Evolutionary conservation across 768 basidiomycete species (phyloP), one percentile per base, ranked within the genome.

Genomic region (Thelephora ganbajun): DNA sequence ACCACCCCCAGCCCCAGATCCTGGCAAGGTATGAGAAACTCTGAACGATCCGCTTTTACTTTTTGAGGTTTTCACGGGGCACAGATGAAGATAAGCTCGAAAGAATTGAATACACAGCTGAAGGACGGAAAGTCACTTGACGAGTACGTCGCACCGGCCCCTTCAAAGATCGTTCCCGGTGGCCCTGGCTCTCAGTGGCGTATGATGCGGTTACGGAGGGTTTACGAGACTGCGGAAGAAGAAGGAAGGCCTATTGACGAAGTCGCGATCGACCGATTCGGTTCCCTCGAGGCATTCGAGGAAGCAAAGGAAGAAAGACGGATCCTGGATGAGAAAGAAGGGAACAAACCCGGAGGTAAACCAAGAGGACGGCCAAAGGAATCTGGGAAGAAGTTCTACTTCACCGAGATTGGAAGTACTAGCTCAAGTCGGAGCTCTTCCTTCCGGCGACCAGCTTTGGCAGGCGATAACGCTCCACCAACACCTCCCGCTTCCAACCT

Each of bases 171-270:
- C 47, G 77, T 74, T 0, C 89, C 91, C 0, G 94, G 94, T 2
- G 91, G 90, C 1, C 85, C 92, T 4, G 94, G 94, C 11, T 90
- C 89, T 2, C 80, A 79, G 59, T 99, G 96, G 94, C 80, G 96
- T 13, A 98, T 98, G 96, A 91, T 88, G 81, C 90, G 92, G 56
- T 76, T 99, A 0, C 77, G 81, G 35, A 74, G 87, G 13, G 83
- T 90, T 1, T 93, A 89, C 58, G 94, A 98, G 60, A 75, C 85
- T 2, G 90, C 86, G 0, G 80, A 89, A 50, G 93, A 97, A 57
- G 90, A 93, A 61, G 74, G 76, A 5, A 64, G 70, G 4, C 59
- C 79, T 0, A 60, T 89, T 11, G 82, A 88, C 54, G 76, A 91
- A 50, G 75, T 98, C 26, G 94, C 84, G 0, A 53, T 87, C 11